Conservation (phyloP, 306 rosid genomes). For the Dicorynia guianensis region DNA sequence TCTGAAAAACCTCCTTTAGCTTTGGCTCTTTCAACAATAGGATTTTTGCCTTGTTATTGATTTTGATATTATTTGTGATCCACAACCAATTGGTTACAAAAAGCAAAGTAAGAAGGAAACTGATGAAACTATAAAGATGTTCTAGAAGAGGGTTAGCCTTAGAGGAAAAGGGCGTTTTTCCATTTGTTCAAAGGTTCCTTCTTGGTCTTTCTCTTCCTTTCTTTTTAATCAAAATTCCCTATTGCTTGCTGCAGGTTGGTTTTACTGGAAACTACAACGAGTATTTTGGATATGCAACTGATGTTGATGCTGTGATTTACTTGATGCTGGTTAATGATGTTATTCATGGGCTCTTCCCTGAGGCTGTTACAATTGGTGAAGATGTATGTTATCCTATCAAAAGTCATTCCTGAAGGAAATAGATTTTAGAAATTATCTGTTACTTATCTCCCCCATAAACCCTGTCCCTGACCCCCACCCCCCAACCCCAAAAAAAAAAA, state of each 20-base stretch:
- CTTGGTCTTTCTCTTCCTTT: background rate
- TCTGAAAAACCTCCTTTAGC: conserved; percentile 20
- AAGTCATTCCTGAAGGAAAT: conserved; percentile 26
- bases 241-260: conserved; percentile 59
- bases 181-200: conserved; percentile 22
- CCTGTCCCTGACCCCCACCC: too few relatives aligned
- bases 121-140: conserved; percentile 22
- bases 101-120: conserved; percentile 8
- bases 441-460: background rate
- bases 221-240: background rate
- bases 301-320: conserved; percentile 92
- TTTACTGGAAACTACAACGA: conserved; percentile 94
- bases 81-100: background rate
- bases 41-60: background rate
- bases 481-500: background rate
- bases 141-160: conserved; percentile 2
- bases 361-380: conserved; percentile 91
- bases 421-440: conserved; percentile 11
- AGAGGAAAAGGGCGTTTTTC: conserved; percentile 28
- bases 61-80: conserved; percentile 8
- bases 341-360: conserved; percentile 95
- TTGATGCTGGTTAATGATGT: conserved; percentile 97
- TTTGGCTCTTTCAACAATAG: conserved; percentile 2
- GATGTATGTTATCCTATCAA: conserved; percentile 71
- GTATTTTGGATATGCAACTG: conserved; percentile 88